Evolutionary conservation across 495 filamentous ascomycete genomes (phyloP), one percentile per base, ranked within the genome.

Genomic region (Cetradonia linearis): DNA sequence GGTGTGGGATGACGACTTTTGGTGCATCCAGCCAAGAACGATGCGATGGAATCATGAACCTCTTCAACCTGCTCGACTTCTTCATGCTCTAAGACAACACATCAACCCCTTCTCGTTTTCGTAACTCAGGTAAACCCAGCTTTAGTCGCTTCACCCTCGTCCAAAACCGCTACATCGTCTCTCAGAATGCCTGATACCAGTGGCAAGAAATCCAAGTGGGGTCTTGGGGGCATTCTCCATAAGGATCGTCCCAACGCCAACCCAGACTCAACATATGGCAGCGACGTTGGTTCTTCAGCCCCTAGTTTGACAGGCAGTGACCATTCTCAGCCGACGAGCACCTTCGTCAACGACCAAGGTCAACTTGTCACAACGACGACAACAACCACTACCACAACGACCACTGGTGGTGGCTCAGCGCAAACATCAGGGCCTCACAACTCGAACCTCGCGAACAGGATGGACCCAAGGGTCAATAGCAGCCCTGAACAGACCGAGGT

Each of bases 301-400:
- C 40, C 48, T 28, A 63, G 56, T 30, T 23, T 55, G 23, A 63
- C 61, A n/a, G 47, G 53, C 34, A 63, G 61, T 40, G 59, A 62
- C 23, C 37, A 55, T 38, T 48, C 63, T 30, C 54, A 65, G 34
- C 59, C 60, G 28, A 55, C 57, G 40, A 58, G 42, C 8, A 62
- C 54, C 37, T 50, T 49, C 20, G 53, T 56, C 14, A 65, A 67
- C 34, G 63, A 65, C 23, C 58, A 65, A 48, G 61, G 61, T 9
- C 63, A 65, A 48, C 52, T 60, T n/a, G 63, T 67, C 2, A 67
- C 65, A 14, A 67, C 65, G 8, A 67, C 65, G 13, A 66, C 65
- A 36, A 67, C 65, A 2, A 67, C 65, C 0, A 67, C 65, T 0
- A 67, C 65, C 25, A 67, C 65, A 11, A 65, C 63, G 0, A 60